These are phyloP conservation scores for Arxiozyma heterogenica DNA, from an alignment of 1,139 yeast genomes.

Conservation along the genomic window DNA sequence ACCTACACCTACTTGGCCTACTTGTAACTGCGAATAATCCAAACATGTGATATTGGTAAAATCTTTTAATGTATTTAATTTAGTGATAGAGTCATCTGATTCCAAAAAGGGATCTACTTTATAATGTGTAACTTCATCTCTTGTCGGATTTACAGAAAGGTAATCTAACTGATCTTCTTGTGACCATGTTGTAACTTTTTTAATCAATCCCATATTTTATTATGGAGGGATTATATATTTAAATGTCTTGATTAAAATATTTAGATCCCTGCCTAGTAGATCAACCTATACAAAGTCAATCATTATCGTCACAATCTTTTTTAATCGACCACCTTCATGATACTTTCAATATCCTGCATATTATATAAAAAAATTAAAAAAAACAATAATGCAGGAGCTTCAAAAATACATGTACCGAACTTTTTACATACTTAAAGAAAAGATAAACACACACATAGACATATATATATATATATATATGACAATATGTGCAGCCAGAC, in stretches of 20 bases:
- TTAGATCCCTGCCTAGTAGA: neutral
- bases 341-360: too few species aligned
- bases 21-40: conserved; percentile 48
- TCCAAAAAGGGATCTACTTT: conserved; percentile 30
- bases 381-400: neutral
- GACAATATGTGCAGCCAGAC: too few species aligned
- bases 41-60: conserved; percentile 66
- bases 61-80: conserved; percentile 48
- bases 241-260: too few species aligned
- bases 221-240: neutral
- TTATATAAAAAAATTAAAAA: too few species aligned
- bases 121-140: conserved; percentile 32
- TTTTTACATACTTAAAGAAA: neutral
- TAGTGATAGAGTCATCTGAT: conserved; percentile 38
- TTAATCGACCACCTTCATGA: neutral
- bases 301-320: neutral
- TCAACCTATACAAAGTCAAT: neutral
- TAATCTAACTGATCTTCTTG: conserved; percentile 25
- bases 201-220: conserved; percentile 27
- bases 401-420: neutral
- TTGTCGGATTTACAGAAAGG: conserved; percentile 31
- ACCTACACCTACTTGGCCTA: conserved; percentile 65
- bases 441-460: neutral
- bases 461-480: too few species aligned
- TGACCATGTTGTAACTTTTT: conserved; percentile 27